Evolutionary conservation across 2,329 filamentous ascomycete genomes (phyloP).

Genomic region (Cytospora schulzeri): DNA sequence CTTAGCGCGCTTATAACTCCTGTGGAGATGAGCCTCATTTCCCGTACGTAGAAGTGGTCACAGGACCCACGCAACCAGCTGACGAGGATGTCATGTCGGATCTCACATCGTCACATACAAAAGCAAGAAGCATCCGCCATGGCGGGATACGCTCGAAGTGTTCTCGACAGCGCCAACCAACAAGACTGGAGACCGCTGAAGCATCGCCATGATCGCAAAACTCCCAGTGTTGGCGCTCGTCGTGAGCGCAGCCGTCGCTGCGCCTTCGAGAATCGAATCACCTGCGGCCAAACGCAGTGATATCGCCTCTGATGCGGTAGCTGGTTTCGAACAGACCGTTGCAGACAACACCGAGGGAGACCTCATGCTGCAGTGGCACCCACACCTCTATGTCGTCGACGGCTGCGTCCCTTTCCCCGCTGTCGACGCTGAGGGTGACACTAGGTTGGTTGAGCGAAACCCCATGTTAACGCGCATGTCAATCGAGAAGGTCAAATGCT

Average conservation of each 20-base stretch:
- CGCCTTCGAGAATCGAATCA: slow-evolving; percentile 2
- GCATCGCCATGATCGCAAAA: slow-evolving; percentile 4
- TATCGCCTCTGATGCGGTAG: slow-evolving; percentile 41
- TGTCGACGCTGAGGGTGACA: slow-evolving; percentile 60
- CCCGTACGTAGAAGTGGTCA: not conserved
- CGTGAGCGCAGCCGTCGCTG: slow-evolving; percentile 10
- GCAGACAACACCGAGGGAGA: slow-evolving; percentile 48
- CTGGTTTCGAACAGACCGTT: slow-evolving; percentile 56
- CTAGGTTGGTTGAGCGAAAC: slow-evolving; percentile 45
- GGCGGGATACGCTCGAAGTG: not conserved
- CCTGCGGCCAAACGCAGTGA: slow-evolving; percentile 31
- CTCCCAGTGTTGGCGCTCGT: slow-evolving; percentile 9
- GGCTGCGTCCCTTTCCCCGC: slow-evolving; percentile 66
- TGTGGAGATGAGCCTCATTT: not conserved
- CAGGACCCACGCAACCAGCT: not conserved
- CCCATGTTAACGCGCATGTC: not conserved
- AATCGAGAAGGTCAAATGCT: not conserved
- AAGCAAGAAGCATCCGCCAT: not conserved
- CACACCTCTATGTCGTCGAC: slow-evolving; percentile 55
- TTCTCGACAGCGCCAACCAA: not conserved
- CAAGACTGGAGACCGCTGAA: not conserved
- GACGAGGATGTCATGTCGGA: not conserved
- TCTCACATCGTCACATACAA: not conserved
- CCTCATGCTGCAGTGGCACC: slow-evolving; percentile 58
- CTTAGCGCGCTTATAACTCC: not conserved